Base-by-base conservation (phyloP, 805 yeast species). In the Yarrowia divulgata region DNA sequence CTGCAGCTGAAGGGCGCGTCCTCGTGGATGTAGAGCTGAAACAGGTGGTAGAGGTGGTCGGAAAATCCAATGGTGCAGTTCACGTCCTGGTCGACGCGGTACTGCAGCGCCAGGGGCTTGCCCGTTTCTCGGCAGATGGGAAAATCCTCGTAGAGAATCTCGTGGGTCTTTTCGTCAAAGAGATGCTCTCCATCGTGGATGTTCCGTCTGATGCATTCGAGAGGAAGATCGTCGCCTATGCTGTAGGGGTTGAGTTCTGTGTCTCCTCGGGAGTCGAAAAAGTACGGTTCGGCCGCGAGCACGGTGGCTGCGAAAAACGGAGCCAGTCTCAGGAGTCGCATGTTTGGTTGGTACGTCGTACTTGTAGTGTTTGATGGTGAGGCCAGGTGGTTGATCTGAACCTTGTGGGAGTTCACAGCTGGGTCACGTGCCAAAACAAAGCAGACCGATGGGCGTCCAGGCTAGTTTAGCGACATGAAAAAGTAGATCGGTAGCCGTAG, bases 151-250 rank as follows among this genome's bases (percentile, higher is more conserved):
- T 87, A 89, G 18, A 88, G 76, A 68, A 90, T 85, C 42, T 60
- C 52, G 69, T 85, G 80, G 9, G 85, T 85, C 19, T 83, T 78
- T n/a, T 81, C 82, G 74, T 89, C 92, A 71, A 88, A 87, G 70
- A 85, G 82, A 79, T 90, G 94, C 75, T 90, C 94, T 68, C 95
- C 95, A 71, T 82, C 85, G 72, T 88, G 91, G 67, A 90, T 90
- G 72, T 88, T 85, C 74, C 95, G 81, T 63, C 84, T 77, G 70
- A 87, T 89, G 76, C 95, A 90, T 72, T 84, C 85, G 64, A 89
- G 73, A 54, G 82, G 77, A 9, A 63, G 68, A 1, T 46, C 46
- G 57, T 63, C 68, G 37, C 68, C 68, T 63, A 49, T 48, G 57
- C 57, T 48, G 48, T 63, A 63, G 8, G 68, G 68, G 46, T 48